A percentile compares a stretch with the other conserved stretches of the same genome.
Evolutionary conservation across 495 filamentous ascomycete genomes (phyloP).

Genomic region (Penicillium silybi): DNA sequence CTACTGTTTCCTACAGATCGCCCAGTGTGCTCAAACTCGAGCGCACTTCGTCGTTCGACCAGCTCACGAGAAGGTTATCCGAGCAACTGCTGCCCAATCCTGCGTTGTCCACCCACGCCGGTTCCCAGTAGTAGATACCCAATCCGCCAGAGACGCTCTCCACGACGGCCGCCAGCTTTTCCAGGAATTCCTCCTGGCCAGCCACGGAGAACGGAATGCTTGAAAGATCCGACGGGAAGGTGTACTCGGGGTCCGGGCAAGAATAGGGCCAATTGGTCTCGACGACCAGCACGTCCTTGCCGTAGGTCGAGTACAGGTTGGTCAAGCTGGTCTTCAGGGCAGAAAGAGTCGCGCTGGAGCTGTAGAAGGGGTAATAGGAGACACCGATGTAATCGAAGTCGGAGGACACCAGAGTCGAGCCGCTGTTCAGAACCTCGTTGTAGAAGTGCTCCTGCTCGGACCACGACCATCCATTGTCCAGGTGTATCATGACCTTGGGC

Average conservation of each 20-base stretch:
- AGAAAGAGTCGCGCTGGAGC: slow-evolving; percentile 49
- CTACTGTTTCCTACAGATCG: slow-evolving; percentile 16
- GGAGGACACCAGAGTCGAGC: slow-evolving; percentile 40
- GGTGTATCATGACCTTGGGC: slow-evolving; percentile 64
- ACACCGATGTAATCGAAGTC: slow-evolving; percentile 70
- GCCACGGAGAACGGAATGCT: slow-evolving; percentile 56
- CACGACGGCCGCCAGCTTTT: slow-evolving; percentile 52
- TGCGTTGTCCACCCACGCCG: slow-evolving; percentile 63
- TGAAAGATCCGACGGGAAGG: slow-evolving; percentile 55
- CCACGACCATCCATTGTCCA: slow-evolving; percentile 70
- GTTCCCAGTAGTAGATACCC: slow-evolving; percentile 71
- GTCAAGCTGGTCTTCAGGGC: slow-evolving; percentile 52
- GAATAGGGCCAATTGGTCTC: slow-evolving; percentile 66
- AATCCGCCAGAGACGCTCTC: slow-evolving; percentile 41
- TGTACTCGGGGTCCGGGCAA: slow-evolving; percentile 50
- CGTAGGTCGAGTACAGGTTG: slow-evolving; percentile 55
- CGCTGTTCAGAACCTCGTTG: slow-evolving; percentile 50
- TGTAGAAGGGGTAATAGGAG: slow-evolving; percentile 68
- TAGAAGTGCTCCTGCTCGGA: slow-evolving; percentile 60
- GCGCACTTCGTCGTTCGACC: slow-evolving; percentile 22
- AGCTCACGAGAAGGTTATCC: slow-evolving; percentile 46
- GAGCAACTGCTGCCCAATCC: slow-evolving; percentile 53
- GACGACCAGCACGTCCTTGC: slow-evolving; percentile 58
- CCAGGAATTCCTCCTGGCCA: slow-evolving; percentile 57
- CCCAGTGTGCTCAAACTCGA: slow-evolving; percentile 32